A percentile compares a stretch with the other conserved stretches of the same genome.
Evolutionary conservation across 352 stramenopile species (phyloP).

Genomic region (Globisporangium barbulae): DNA sequence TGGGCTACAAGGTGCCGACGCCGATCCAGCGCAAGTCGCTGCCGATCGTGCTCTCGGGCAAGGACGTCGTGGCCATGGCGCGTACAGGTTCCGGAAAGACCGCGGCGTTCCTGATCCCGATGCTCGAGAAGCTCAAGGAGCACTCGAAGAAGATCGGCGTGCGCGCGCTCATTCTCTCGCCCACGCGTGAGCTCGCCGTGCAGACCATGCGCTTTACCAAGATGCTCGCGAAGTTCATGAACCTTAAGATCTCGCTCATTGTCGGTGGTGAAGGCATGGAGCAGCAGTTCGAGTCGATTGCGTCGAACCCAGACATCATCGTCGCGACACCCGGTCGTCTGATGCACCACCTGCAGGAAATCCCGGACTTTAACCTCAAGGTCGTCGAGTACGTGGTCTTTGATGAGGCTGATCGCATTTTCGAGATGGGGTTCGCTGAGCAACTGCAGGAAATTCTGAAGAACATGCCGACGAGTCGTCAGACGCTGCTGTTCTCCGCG

Average conservation of each 20-base stretch:
- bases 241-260: conserved; percentile 91
- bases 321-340: conserved; percentile 94
- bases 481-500: conserved; percentile 94
- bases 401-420: conserved; percentile 99
- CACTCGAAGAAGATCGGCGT: conserved; percentile 89
- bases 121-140: conserved; percentile 96
- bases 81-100: conserved; percentile 98
- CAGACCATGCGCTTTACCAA: conserved; percentile 94
- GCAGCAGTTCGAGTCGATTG: conserved; percentile 96
- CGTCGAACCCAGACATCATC: conserved; percentile 92
- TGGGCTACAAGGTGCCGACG: conserved; percentile 97
- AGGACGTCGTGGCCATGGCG: conserved; percentile 98
- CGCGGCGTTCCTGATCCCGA: conserved; percentile 96
- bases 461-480: conserved; percentile 82
- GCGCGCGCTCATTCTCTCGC: conserved; percentile 91
- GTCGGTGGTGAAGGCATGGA: conserved; percentile 98
- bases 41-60: conserved; percentile 94
- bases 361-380: conserved; percentile 92
- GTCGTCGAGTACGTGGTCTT: conserved; percentile 94
- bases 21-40: conserved; percentile 99
- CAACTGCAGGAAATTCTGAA: conserved; percentile 95
- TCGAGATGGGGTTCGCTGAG: conserved; percentile 99
- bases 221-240: conserved; percentile 90
- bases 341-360: conserved; percentile 93
- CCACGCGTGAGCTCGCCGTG: conserved; percentile 97